Conservation (phyloP, 2,329 filamentous ascomycete species). For the Epichloe glyceriae region DNA sequence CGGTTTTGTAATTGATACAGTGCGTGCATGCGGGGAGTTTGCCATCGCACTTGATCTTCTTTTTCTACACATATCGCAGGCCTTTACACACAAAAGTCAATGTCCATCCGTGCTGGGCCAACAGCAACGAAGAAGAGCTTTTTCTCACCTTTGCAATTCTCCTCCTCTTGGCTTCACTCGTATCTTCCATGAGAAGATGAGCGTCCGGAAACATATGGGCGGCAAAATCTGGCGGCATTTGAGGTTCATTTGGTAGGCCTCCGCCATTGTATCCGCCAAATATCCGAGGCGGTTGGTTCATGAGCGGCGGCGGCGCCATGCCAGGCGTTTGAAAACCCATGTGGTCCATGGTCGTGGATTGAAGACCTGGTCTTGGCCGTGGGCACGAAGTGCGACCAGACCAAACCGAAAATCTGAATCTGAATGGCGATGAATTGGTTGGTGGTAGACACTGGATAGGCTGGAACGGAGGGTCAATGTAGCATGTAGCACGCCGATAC, state of each 20-base stretch:
- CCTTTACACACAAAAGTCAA: slow-evolving; percentile 33
- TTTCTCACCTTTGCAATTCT: slow-evolving; percentile 69
- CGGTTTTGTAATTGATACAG: slow-evolving; percentile 95
- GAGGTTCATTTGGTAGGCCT: slow-evolving; percentile 39
- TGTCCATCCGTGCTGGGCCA: neutral
- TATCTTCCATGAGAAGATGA: slow-evolving; percentile 45
- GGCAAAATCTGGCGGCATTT: slow-evolving; percentile 42
- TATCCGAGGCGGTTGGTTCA: slow-evolving; percentile 56
- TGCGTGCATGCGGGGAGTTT: slow-evolving; percentile 91
- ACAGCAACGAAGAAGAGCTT: neutral
- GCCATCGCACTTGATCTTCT: slow-evolving; percentile 96
- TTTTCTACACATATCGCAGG: slow-evolving; percentile 96
- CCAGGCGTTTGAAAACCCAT: slow-evolving; percentile 46
- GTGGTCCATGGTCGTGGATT: slow-evolving; percentile 25
- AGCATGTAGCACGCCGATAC: too few relatives aligned
- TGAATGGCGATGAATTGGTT: neutral
- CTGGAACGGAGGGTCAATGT: too few relatives aligned
- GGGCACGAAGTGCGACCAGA: neutral
- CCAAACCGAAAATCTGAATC: neutral
- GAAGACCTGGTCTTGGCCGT: neutral
- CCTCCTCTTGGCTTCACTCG: slow-evolving; percentile 74
- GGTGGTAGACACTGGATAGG: neutral
- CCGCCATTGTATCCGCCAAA: slow-evolving; percentile 52
- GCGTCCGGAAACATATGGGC: slow-evolving; percentile 49
- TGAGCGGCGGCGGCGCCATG: slow-evolving; percentile 42